Conservation (phyloP, 83 land plant species). For the Thuja plicata region DNA sequence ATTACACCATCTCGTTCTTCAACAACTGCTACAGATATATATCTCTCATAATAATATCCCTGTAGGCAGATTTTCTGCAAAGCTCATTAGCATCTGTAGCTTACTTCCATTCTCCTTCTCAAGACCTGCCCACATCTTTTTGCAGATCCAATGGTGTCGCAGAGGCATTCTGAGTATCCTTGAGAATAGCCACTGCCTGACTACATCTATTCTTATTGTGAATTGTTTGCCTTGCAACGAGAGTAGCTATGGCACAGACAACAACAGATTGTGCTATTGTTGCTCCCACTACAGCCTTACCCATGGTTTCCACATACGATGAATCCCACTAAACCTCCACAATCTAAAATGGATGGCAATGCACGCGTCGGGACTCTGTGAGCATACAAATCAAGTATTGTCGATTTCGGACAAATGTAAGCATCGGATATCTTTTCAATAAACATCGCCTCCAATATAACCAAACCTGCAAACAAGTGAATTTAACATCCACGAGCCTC, state of each 20-base stretch:
- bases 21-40: too few species aligned
- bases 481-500: too few species aligned
- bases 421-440: neutral
- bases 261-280: neutral
- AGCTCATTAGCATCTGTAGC: constrained; percentile 75
- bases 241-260: neutral
- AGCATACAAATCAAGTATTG: neutral
- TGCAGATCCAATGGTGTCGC: constrained; percentile 64
- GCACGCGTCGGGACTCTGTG: neutral
- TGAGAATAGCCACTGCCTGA: constrained; percentile 22
- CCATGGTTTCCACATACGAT: neutral
- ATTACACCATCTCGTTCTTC: too few species aligned
- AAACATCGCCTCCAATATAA: too few species aligned
- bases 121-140: constrained; percentile 61
- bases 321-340: too few species aligned
- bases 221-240: neutral
- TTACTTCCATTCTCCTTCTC: constrained; percentile 56
- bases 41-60: too few species aligned
- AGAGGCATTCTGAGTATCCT: constrained; percentile 36
- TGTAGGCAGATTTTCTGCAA: constrained; percentile 60
- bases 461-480: too few species aligned
- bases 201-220: neutral
- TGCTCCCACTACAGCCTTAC: neutral
- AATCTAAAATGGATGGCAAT: neutral
- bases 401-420: neutral